Evolutionary conservation across 495 filamentous ascomycete genomes (phyloP).

Genomic region (Pyrenula massariospora): DNA sequence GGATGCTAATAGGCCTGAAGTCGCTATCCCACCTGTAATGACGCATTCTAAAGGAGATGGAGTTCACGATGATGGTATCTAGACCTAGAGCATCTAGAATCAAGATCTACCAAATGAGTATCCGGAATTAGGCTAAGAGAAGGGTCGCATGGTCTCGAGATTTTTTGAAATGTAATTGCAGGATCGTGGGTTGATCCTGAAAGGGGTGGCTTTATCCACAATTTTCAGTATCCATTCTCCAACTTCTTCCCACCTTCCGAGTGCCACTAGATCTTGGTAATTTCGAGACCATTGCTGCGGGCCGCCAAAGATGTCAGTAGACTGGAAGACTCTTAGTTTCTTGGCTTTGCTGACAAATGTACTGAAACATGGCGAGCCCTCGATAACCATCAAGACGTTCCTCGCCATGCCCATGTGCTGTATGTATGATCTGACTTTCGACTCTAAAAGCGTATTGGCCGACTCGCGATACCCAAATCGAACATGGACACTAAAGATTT

Average conservation of each 20-base stretch:
- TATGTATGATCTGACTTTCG: background rate
- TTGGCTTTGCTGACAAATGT: background rate
- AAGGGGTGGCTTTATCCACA: background rate
- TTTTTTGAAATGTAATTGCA: background rate
- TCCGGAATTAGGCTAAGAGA: background rate
- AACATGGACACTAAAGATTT: background rate
- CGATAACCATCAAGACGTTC: background rate
- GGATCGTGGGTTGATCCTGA: background rate
- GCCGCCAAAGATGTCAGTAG: background rate
- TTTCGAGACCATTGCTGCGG: background rate
- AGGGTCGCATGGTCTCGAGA: background rate
- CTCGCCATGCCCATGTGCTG: background rate
- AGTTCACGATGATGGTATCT: too few species aligned
- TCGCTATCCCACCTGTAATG: too few species aligned
- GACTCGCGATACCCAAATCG: background rate
- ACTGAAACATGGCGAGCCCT: background rate
- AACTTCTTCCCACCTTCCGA: background rate
- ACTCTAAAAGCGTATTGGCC: background rate
- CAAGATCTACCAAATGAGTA: too few species aligned
- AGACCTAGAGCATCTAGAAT: too few species aligned
- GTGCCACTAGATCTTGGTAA: background rate
- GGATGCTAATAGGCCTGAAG: background rate
- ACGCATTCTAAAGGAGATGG: too few species aligned
- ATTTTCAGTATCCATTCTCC: background rate
- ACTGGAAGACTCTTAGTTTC: background rate